Percentiles rank a stretch among this genome's conserved stretches.
These are phyloP conservation scores for Aspergillus baeticus DNA, from an alignment of 495 filamentous ascomycete genomes.

Conservation along the genomic window DNA sequence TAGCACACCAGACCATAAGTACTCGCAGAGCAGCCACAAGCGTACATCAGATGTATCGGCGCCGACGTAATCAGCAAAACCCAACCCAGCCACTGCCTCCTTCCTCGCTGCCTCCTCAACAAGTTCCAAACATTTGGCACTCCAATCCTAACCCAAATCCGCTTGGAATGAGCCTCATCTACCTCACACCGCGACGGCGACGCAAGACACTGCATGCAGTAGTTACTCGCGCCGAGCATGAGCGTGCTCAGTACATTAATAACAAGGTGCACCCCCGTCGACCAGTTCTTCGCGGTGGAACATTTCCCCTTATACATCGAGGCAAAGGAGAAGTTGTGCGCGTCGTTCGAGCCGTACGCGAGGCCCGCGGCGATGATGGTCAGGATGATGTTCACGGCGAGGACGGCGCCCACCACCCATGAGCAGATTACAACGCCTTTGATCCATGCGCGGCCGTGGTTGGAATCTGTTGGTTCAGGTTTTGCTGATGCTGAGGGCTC, in stretches of 20 bases:
- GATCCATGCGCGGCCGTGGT: conserved; percentile 5
- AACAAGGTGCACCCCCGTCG: conserved; percentile 11
- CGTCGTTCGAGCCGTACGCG: neutral
- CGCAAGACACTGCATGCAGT: conserved; percentile 15
- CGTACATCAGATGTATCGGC: conserved; percentile 15
- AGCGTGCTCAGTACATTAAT: conserved; percentile 12
- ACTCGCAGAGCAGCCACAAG: neutral
- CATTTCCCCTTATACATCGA: conserved; percentile 6
- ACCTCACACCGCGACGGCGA: conserved; percentile 8
- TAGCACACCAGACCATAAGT: neutral
- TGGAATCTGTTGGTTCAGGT: neutral
- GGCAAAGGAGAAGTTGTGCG: neutral
- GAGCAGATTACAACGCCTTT: conserved; percentile 8
- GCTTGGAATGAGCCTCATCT: conserved; percentile 4
- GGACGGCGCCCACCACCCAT: neutral
- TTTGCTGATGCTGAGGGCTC: too few relatives aligned
- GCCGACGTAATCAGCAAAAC: neutral
- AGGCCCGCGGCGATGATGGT: conserved; percentile 7
- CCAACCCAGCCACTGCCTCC: neutral
- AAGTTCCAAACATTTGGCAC: neutral
- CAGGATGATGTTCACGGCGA: conserved; percentile 4
- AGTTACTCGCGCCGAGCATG: conserved; percentile 13
- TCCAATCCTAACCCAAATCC: conserved; percentile 7
- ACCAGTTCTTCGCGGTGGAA: neutral
- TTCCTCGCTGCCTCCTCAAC: neutral